A percentile compares a stretch with the other conserved stretches of the same genome.
These are phyloP conservation scores for Termitomyces sp. DNA, from an alignment of 768 basidiomycete species.

Conservation along the genomic window DNA sequence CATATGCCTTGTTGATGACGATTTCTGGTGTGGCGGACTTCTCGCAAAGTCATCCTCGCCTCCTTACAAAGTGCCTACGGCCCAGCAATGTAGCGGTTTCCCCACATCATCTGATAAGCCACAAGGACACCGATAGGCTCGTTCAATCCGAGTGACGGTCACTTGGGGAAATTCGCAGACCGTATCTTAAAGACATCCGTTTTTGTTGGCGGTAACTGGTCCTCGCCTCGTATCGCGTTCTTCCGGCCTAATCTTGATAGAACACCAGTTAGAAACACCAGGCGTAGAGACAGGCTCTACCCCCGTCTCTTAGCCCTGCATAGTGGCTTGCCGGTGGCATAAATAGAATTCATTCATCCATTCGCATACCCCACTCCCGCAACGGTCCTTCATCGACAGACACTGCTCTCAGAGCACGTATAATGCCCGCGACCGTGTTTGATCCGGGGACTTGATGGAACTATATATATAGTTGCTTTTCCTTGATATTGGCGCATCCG, in stretches of 20 bases:
- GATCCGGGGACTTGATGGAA: not conserved
- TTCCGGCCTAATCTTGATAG: not conserved
- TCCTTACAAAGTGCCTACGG: not conserved
- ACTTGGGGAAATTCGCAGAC: not conserved
- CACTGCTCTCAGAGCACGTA: not conserved
- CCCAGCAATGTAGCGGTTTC: not conserved
- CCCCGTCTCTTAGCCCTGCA: no score
- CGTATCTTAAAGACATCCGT: no score
- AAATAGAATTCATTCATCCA: no score
- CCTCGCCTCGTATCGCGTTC: not conserved
- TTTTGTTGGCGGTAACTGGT: not conserved
- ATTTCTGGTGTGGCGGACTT: not conserved
- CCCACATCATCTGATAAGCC: not conserved
- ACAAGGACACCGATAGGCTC: not conserved
- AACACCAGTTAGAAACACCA: no score
- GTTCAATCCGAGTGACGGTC: not conserved
- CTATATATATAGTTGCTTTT: not conserved
- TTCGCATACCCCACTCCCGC: not conserved
- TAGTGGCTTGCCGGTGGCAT: no score
- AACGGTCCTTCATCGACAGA: not conserved
- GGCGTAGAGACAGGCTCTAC: no score
- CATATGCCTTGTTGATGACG: no score
- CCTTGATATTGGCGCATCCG: not conserved
- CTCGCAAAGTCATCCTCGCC: no score
- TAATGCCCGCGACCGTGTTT: not conserved